Base-by-base conservation (phyloP, 805 yeast genomes). In the Candida cerambycidarum region DNA sequence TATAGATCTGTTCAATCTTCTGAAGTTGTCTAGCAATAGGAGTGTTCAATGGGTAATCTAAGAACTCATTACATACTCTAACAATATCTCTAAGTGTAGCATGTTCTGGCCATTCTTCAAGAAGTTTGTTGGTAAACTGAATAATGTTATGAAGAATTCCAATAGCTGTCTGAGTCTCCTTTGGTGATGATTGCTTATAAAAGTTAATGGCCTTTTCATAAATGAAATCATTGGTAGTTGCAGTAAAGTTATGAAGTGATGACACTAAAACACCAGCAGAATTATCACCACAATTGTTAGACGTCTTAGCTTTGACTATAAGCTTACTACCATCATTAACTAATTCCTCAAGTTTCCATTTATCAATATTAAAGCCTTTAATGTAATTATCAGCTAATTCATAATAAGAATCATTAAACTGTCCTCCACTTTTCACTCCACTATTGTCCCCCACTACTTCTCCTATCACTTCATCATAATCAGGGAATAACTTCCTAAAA, bases 71-170 rank as follows among this genome's bases (percentile, higher is more conserved):
- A 49, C 85, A 76, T 7, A 83, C 79, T 46, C 83, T 67, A 29
- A 68, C 59, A 36, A 92, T 71, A 15, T 84, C 88, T 44, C 75
- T 82, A 39, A 93, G 65, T 0, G 96, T 89, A 0, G 93, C 93
- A 68, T 95, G 96, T 54, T 95, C 99, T 0, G 98, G 97, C 96
- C 97, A 93, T 55, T 82, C 79, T 18, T 62, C 63, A 10, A 84
- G 59, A 10, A 88, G 60, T 3, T 63, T 65, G 6, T 59, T 49
- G 3, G 80, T 79, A 12, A 54, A 51, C 5, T 44, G 45, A 31
- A 57, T 47, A 7, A 69, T 44, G 0, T 52, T 47, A 1, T 78
- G 58, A 3, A 68, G 62, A 1, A 83, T 55, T 1, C 53, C 56
- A 33, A 82, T 76, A 1, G 95, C 87, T 29, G 59, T 65, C 42